Evolutionary conservation across 805 yeast species (phyloP).

Genomic region (Myxozyma udenii): DNA sequence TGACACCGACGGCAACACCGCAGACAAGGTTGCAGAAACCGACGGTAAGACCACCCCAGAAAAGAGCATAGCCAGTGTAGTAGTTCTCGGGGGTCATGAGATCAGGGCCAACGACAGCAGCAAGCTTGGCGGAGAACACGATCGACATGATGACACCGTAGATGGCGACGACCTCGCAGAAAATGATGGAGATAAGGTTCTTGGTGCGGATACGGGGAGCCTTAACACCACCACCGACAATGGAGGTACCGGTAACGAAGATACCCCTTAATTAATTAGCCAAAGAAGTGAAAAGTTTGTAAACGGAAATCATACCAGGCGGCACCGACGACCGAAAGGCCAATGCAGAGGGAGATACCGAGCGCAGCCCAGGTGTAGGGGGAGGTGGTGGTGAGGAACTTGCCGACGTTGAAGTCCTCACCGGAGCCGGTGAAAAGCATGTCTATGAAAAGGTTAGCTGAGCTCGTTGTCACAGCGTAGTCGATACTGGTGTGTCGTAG

Average conservation of each 20-base stretch:
- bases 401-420: constrained; percentile 86
- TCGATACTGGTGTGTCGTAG: neutral
- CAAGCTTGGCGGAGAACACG: constrained; percentile 87
- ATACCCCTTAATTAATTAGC: constrained; percentile 68
- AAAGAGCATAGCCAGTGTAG: constrained; percentile 90
- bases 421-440: constrained; percentile 90
- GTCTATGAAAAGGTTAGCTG: too few species aligned
- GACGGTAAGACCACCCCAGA: constrained; percentile 98
- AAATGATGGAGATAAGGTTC: constrained; percentile 87
- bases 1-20: constrained; percentile 95
- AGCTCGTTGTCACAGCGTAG: too few species aligned
- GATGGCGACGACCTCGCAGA: constrained; percentile 98
- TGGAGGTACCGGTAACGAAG: constrained; percentile 89
- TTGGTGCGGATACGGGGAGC: constrained; percentile 97
- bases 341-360: constrained; percentile 89
- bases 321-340: constrained; percentile 92
- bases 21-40: constrained; percentile 90
- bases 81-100: constrained; percentile 77
- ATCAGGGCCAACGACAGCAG: constrained; percentile 57
- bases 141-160: constrained; percentile 91
- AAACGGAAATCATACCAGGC: constrained; percentile 87
- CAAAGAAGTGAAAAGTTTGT: too few species aligned
- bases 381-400: constrained; percentile 75
- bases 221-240: constrained; percentile 96
- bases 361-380: constrained; percentile 97